Percentiles rank a stretch among this genome's conserved stretches.
phyloP scores from a whole-genome alignment of 2,329 filamentous ascomycete species.

The Fusarium keratoplasticum region DNA sequence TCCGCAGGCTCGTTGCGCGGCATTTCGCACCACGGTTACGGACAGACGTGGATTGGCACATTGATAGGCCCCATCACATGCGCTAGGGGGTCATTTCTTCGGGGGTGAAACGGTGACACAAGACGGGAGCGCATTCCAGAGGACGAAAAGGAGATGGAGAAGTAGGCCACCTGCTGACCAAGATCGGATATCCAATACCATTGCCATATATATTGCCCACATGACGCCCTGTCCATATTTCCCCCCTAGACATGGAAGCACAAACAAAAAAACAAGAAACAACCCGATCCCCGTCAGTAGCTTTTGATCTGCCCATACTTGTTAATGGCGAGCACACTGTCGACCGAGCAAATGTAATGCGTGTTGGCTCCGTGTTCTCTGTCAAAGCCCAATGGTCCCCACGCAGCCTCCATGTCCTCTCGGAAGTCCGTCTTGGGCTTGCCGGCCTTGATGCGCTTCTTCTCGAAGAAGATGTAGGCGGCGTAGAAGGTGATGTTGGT shows the following conservation, averaged over 20 bases:
- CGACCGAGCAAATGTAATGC: constrained; percentile 5
- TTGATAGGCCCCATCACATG: not conserved
- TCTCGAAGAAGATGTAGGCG: constrained; percentile 70
- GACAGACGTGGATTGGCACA: not conserved
- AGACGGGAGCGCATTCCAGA: not conserved
- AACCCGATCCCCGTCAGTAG: not conserved
- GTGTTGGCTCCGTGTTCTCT: constrained; percentile 28
- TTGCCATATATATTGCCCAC: not conserved
- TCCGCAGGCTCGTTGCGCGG: not conserved
- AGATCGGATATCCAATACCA: not conserved
- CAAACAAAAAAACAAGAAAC: not conserved
- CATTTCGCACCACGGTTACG: not conserved
- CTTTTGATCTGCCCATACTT: constrained; percentile 33
- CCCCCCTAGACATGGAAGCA: not conserved
- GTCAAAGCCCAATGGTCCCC: constrained; percentile 44
- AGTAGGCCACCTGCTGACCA: not conserved
- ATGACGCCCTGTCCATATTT: not conserved
- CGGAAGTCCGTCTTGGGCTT: constrained; percentile 65
- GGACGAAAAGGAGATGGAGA: not conserved
- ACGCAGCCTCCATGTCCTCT: constrained; percentile 61
- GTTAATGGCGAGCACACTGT: constrained; percentile 24
- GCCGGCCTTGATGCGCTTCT: constrained; percentile 61
- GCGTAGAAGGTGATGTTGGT: constrained; percentile 63
- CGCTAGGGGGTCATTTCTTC: not conserved
- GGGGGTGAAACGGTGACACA: constrained; percentile 9